Evolutionary conservation across 805 yeast genomes (phyloP), one percentile per base, ranked within the genome.

Genomic region (Yarrowia sp.): DNA sequence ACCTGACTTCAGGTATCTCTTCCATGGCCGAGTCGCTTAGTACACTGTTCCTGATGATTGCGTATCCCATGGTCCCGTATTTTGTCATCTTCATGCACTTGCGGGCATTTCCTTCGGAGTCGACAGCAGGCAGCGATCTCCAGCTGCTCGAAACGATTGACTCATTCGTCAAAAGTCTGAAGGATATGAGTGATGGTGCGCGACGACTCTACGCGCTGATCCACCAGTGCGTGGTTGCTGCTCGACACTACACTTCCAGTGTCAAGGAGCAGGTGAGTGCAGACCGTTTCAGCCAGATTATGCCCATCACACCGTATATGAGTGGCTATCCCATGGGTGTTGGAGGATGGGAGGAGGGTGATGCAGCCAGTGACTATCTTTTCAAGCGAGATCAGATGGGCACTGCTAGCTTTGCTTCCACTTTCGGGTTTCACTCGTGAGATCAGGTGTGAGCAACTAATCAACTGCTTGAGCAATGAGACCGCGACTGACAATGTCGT

Each of bases 251-350:
- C 21, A 51, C 58, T 1, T 10, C 58, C 12, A n/a, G 16, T 12
- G 58, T 51, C 19, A 51, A 51, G 58, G 58, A 33, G 32, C 41
- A 51, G 9, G 58, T 33, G 12, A 16, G 19, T 11, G 26, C 54
- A 2, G 58, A 51, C 6, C 21, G 58, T 9, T 51, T 51, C 32
- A 21, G 30, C 2, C 58, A 51, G 22, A 51, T 51, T 12, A 51
- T 51, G 58, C 58, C 58, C 21, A 35, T 51, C 30, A 51, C 58
- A n/a, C 58, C 58, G 16, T 51, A 51, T 41, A 51, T 51, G 58
- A 51, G 58, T 21, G 58, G 58, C 1, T 51, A 51, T 10, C 58
- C 41, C 14, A 48, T 48, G 54, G 54, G 54, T 1, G 54, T 48
- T 3, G 52, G 35, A 8, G 54, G 54, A 1, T 48, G 54, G 54